Evolutionary conservation across 2,329 filamentous ascomycete species (phyloP).

Genomic region (Penicillium olsonii): DNA sequence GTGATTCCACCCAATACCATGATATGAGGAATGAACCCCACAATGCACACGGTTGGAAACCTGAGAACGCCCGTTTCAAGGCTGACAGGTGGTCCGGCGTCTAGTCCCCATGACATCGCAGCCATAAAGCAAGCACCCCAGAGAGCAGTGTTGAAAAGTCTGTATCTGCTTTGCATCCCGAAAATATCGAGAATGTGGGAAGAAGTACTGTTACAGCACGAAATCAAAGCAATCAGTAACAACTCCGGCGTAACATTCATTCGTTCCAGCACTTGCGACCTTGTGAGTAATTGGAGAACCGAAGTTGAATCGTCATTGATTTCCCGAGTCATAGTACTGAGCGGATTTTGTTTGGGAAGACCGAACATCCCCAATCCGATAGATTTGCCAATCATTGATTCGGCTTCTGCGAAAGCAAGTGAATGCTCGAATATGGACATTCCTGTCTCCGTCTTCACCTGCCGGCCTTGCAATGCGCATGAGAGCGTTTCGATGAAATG

Average conservation of each 20-base stretch:
- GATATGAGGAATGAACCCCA: conserved; percentile 94
- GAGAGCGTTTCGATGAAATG: conserved; percentile 88
- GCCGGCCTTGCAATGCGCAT: conserved; percentile 82
- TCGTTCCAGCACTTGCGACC: conserved; percentile 66
- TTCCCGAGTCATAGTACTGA: conserved; percentile 47
- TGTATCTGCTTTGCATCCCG: conserved; percentile 73
- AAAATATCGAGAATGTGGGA: conserved; percentile 82
- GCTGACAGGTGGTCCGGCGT: conserved; percentile 48
- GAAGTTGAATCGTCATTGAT: conserved; percentile 32
- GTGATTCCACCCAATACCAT: conserved; percentile 78
- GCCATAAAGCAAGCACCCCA: conserved; percentile 91
- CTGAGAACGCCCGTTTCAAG: conserved; percentile 66
- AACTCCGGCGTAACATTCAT: conserved; percentile 91
- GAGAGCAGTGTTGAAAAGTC: conserved; percentile 83
- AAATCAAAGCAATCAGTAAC: conserved; percentile 82
- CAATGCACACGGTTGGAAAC: conserved; percentile 91
- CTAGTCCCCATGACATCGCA: conserved; percentile 76
- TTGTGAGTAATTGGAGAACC: conserved; percentile 40
- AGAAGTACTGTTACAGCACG: conserved; percentile 81
- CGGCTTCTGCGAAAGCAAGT: conserved; percentile 91
- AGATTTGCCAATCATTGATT: conserved; percentile 79
- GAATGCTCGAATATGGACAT: conserved; percentile 98
- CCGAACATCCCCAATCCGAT: conserved; percentile 70
- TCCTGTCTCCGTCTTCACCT: conserved; percentile 79
- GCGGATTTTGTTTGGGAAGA: conserved; percentile 44